Evolutionary conservation across 164 flowering plant species (phyloP).

Genomic region (Vitis riparia): DNA sequence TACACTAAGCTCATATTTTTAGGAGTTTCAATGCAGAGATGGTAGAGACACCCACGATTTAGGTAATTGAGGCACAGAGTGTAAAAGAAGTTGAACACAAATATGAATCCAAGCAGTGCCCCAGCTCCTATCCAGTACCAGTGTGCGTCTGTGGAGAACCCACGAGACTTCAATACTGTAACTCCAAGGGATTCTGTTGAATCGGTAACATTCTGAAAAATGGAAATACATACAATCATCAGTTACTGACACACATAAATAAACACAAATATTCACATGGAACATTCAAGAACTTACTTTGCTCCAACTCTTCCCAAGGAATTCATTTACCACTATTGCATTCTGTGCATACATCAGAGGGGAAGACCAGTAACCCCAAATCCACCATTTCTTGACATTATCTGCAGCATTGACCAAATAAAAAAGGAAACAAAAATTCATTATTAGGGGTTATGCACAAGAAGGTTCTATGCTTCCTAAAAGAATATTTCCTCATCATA

Average conservation of each 20-base stretch:
- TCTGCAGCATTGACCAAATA: too few species aligned
- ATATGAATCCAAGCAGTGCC: conserved; percentile 17
- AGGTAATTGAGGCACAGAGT: conserved; percentile 24
- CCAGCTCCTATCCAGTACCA: conserved; percentile 36
- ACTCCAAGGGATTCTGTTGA: conserved; percentile 18
- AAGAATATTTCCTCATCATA: background rate
- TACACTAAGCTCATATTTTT: too few species aligned
- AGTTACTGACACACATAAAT: background rate
- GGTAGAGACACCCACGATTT: conserved; percentile 4
- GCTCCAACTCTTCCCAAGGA: too few species aligned
- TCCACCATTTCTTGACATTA: too few species aligned
- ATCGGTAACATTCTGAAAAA: conserved; percentile 10
- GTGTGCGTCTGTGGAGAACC: conserved; percentile 17
- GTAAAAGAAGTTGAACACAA: conserved; percentile 17
- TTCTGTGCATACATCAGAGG: too few species aligned
- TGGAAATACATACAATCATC: background rate
- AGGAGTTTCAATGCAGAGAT: too few species aligned
- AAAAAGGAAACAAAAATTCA: background rate
- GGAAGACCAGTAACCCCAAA: too few species aligned
- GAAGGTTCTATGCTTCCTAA: background rate
- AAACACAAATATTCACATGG: background rate
- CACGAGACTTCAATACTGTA: conserved; percentile 21
- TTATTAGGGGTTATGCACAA: background rate
- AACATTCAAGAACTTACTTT: too few species aligned
- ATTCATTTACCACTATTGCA: too few species aligned